Evolutionary conservation across 1,284 basidiomycete genomes (phyloP).

Genomic region (Apiotrichum porosum): DNA sequence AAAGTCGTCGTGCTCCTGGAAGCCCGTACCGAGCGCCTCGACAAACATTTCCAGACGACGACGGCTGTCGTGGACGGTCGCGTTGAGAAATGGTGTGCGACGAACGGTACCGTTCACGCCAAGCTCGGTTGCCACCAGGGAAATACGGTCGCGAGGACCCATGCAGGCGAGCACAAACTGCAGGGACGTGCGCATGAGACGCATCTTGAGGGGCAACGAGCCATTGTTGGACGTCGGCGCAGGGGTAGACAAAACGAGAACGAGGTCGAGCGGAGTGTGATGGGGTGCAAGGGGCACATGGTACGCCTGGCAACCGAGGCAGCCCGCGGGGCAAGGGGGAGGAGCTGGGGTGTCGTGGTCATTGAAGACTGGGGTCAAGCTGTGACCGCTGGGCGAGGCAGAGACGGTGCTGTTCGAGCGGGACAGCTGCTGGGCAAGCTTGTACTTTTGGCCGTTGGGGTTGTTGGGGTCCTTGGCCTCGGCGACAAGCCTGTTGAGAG

Average conservation of each 20-base stretch:
- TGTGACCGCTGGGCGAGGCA: constrained; percentile 2
- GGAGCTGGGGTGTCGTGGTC: constrained; percentile 3
- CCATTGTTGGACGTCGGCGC: constrained; percentile 69
- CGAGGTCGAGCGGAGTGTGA: constrained; percentile 84
- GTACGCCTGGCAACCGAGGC: constrained; percentile 30
- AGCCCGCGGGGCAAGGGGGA: constrained; percentile 3
- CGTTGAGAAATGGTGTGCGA: constrained; percentile 79
- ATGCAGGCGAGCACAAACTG: constrained; percentile 76
- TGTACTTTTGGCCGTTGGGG: constrained; percentile 5
- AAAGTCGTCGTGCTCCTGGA: constrained; percentile 52
- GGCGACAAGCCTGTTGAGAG: constrained; percentile 66
- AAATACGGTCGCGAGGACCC: constrained; percentile 69
- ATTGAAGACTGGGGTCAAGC: constrained; percentile 10
- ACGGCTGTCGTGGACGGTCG: constrained; percentile 65
- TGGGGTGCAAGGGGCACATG: constrained; percentile 56
- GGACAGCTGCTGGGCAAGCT: too few species aligned
- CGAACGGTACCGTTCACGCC: constrained; percentile 70
- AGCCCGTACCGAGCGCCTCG: constrained; percentile 56
- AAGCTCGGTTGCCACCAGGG: constrained; percentile 78
- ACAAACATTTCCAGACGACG: constrained; percentile 69
- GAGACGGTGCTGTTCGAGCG: too few species aligned
- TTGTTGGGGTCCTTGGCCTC: constrained; percentile 17
- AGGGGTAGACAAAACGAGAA: constrained; percentile 84
- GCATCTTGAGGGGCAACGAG: constrained; percentile 61
- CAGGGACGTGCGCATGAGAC: constrained; percentile 76